Percentiles rank a stretch among this genome's conserved stretches.
phyloP scores from a whole-genome alignment of 202 grass and related monocot species.

The Brachypodium distachyon region DNA sequence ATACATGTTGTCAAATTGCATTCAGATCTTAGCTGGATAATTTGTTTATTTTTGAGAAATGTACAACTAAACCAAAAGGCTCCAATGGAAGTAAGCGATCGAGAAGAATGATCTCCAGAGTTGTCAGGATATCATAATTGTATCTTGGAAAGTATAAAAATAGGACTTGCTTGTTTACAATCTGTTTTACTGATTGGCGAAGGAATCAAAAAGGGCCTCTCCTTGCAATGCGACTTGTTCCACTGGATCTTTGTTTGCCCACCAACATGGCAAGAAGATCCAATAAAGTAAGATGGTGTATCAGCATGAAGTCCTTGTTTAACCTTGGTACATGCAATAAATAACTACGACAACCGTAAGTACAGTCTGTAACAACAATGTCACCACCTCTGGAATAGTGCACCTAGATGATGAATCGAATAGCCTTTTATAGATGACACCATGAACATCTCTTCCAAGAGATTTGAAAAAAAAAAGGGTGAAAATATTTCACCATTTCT shows the following conservation, averaged over 20 bases:
- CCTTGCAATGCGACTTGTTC: slow-evolving; percentile 2
- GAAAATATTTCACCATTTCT: too few relatives aligned
- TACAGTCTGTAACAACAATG: too few relatives aligned
- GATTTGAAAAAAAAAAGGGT: too few relatives aligned
- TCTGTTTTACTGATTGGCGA: neutral
- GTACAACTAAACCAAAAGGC: slow-evolving; percentile 7
- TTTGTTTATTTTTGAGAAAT: neutral
- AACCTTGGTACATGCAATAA: too few relatives aligned
- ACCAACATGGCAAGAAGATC: neutral
- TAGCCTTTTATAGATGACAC: too few relatives aligned
- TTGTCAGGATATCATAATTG: neutral
- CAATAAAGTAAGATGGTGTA: neutral
- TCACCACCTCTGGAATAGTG: too few relatives aligned
- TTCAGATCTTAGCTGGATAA: neutral
- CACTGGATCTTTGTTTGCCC: neutral
- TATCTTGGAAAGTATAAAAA: neutral
- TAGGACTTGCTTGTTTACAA: neutral
- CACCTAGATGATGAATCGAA: too few relatives aligned
- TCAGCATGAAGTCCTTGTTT: too few relatives aligned
- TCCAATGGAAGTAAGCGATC: slow-evolving; percentile 1
- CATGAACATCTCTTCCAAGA: too few relatives aligned
- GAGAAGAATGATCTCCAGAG: neutral
- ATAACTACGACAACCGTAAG: too few relatives aligned
- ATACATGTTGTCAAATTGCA: slow-evolving; percentile 15
- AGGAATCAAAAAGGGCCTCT: neutral